phyloP scores from a whole-genome alignment of 495 filamentous ascomycete species.

The Hapsidospora chrysogenum region DNA sequence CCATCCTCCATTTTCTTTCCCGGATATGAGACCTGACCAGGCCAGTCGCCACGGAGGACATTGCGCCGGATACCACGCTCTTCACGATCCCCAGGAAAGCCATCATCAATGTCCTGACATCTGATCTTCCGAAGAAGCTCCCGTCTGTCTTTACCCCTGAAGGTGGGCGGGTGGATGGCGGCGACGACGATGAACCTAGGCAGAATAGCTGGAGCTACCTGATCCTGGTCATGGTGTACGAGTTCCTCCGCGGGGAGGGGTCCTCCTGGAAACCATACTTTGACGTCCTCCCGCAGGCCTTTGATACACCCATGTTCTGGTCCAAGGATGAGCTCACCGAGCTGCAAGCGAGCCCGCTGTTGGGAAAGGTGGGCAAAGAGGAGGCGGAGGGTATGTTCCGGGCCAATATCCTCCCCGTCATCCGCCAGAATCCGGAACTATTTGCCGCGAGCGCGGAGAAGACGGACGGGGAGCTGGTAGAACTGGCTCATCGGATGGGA shows the following conservation, averaged over 20 bases:
- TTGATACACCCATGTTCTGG: constrained; percentile 92
- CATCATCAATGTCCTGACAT: constrained; percentile 26
- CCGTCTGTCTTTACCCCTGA: constrained; percentile 20
- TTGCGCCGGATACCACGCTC: constrained; percentile 23
- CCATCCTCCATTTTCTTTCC: too few species aligned
- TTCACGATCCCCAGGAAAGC: constrained; percentile 28
- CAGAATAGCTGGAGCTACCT: constrained; percentile 32
- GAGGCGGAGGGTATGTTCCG: constrained; percentile 54
- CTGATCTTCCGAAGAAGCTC: constrained; percentile 16
- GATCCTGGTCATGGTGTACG: constrained; percentile 68
- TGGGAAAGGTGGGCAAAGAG: constrained; percentile 60
- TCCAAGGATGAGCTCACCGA: constrained; percentile 47
- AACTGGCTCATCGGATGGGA: constrained; percentile 60
- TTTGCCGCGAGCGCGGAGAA: constrained; percentile 26
- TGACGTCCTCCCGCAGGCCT: constrained; percentile 55
- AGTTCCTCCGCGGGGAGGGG: constrained; percentile 40
- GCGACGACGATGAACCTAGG: constrained; percentile 13
- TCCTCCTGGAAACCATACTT: constrained; percentile 74
- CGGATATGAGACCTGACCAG: background rate
- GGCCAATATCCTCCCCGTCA: constrained; percentile 43
- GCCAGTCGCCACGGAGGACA: constrained; percentile 26
- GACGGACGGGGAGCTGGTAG: constrained; percentile 33
- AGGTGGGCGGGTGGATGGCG: constrained; percentile 9
- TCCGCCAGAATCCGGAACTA: constrained; percentile 17
- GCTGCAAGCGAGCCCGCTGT: constrained; percentile 62